phyloP scores from a whole-genome alignment of 2,329 filamentous ascomycete species.

The Trichocomaceae sp. region DNA sequence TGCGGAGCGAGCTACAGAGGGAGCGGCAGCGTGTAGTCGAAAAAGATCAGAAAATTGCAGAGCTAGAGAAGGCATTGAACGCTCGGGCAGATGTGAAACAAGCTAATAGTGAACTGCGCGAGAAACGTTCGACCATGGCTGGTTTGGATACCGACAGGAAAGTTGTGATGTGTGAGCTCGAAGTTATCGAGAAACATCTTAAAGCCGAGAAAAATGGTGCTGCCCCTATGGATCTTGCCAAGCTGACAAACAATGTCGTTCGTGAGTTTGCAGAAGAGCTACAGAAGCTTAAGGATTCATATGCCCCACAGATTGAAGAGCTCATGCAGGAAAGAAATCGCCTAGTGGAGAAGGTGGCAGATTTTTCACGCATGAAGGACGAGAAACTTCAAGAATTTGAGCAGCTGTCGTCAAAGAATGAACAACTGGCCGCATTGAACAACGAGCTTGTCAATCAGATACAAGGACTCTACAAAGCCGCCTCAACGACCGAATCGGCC shows the following conservation, averaged over 20 bases:
- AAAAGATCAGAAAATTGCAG: constrained; percentile 76
- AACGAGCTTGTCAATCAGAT: constrained; percentile 92
- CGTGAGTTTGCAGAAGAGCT: constrained; percentile 58
- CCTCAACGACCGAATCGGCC: constrained; percentile 28
- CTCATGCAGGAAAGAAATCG: constrained; percentile 83
- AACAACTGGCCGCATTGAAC: constrained; percentile 89
- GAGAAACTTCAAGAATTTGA: constrained; percentile 94
- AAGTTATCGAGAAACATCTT: constrained; percentile 81
- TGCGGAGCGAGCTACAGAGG: constrained; percentile 66
- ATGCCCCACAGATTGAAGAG: constrained; percentile 69
- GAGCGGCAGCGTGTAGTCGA: constrained; percentile 82
- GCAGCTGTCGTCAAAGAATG: constrained; percentile 87
- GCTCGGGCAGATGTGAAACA: constrained; percentile 59
- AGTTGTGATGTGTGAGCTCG: constrained; percentile 87
- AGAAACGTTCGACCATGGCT: constrained; percentile 94
- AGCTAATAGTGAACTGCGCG: constrained; percentile 77
- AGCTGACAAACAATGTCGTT: constrained; percentile 57
- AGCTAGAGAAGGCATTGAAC: constrained; percentile 59
- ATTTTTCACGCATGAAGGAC: constrained; percentile 77
- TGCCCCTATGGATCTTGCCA: constrained; percentile 69
- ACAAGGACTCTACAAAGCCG: constrained; percentile 84
- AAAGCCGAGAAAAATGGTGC: constrained; percentile 78
- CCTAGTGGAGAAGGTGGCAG: constrained; percentile 75
- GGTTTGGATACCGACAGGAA: constrained; percentile 90
- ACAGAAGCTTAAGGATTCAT: constrained; percentile 71